Evolutionary conservation across 352 stramenopile species (phyloP), one percentile per base, ranked within the genome.

Genomic region (Phytophthora aleatoria): DNA sequence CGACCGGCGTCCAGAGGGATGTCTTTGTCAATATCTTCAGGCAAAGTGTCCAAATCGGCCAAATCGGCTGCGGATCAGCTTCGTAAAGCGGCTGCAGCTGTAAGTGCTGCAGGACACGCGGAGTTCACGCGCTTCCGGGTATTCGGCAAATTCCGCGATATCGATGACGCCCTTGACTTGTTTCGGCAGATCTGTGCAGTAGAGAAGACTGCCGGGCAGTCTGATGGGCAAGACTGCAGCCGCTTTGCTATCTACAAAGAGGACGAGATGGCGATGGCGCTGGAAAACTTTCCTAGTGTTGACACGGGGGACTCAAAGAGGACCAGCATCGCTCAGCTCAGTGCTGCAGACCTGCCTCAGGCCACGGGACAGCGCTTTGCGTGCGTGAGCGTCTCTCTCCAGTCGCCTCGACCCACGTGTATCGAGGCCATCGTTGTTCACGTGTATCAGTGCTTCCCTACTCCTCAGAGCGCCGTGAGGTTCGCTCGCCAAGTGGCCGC

Each of bases 381-480:
- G 6, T 92, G 82, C 47, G 77, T 93, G 39, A 81, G 71, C 44
- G 78, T 91, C 26, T 68, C 69, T 8, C 41, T 85, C 45, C 69
- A 77, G 26, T 42, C 59, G 6, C 6, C 73, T 28, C 31, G 47
- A 4, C 36, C 49, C 33, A 58, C 54, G 3, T 69, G 73, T 42
- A 69, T 90, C 10, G 83, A 91, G 47, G 71, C 77, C 31, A 77
- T 91, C 8, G 63, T 67, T 13, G 73, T 95, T 10, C 78, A 91
- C 50, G 86, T 95, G 9, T 93, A 91, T 41, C 86, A 95, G 52
- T 91, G 82, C 50, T 91, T 92, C 27, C 85, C 86, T 11, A 93
- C 86, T 27, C 78, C 78, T 0, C 86, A 93, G 65, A 95, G 86
- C 33, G 84, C 86, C 3, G 71, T 90, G 55, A 82, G 86, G 4